Base-by-base conservation (phyloP, 2,329 filamentous ascomycete genomes). In the Mycocentrospora acerina region DNA sequence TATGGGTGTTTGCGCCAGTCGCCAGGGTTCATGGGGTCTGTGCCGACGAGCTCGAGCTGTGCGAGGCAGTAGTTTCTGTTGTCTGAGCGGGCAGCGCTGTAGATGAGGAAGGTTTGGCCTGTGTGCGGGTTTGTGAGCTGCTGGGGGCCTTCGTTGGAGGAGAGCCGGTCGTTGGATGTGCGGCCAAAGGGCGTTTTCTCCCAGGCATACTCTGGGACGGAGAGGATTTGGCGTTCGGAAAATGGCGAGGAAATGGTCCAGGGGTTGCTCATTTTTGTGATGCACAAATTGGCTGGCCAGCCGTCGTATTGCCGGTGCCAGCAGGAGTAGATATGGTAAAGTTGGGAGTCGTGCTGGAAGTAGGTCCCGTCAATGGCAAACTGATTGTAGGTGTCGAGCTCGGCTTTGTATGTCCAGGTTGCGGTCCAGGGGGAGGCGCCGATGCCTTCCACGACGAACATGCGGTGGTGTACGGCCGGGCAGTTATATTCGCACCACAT, bases 281-380 rank as follows among this genome's bases (percentile, higher is more conserved):
- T 76, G 55, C 74, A 78, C 5, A 77, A 66, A 41, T 76, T 77
- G 4, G 73, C 69, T 9, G 75, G 75, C 74, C 74, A 78, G 32
- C 64, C 70, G 25, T 69, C 67, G 50, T 74, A 75, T 13, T 67
- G 57, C n/a, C 57, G 61, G 42, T 68, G 66, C 66, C 66, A 70
- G 43, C 66, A 70, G 8, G 57, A 63, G 46, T 69, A 70, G 33
- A 69, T 61, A 43, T 70, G 66, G 31, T 70, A 69, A 3, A 70
- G 46, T 45, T 37, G 53, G 42, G 35, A 39, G 24, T 42, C 46
- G 51, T 77, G 69, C 40, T 67, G 61, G 52, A 77, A 76, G 55
- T 77, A 78, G 1, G 74, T 78, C 1, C 74, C 75, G 38, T 78
- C 74, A 42, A 78, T 77, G 15, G 74, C 73, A 46, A 78, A 78